Conservation (phyloP, 768 basidiomycete genomes). For the Lentinus brumalis region DNA sequence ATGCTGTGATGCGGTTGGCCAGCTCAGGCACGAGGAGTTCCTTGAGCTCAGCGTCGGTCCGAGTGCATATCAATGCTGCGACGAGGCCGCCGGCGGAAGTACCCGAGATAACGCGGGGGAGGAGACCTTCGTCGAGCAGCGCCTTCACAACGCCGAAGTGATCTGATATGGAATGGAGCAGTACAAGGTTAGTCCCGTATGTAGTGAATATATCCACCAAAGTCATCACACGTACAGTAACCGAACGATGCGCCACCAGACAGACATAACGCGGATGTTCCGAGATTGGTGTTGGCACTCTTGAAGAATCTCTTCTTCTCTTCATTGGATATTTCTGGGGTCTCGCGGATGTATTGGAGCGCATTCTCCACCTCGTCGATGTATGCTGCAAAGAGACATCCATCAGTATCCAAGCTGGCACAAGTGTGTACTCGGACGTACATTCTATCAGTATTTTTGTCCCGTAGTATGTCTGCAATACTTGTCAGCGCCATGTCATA, state of each 20-base stretch:
- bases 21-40: slow-evolving; percentile 77
- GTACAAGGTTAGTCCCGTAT: neutral
- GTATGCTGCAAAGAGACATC: slow-evolving; percentile 57
- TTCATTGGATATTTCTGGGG: slow-evolving; percentile 72
- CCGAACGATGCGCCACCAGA: slow-evolving; percentile 97
- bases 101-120: slow-evolving; percentile 93
- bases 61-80: slow-evolving; percentile 74
- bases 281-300: slow-evolving; percentile 85
- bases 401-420: slow-evolving; percentile 3
- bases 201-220: neutral
- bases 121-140: slow-evolving; percentile 79
- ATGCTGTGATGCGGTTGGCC: slow-evolving; percentile 81
- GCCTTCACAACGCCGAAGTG: slow-evolving; percentile 92
- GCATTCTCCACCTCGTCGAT: slow-evolving; percentile 76
- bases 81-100: slow-evolving; percentile 92
- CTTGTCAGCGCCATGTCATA: neutral
- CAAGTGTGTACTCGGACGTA: slow-evolving; percentile 33
- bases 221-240: slow-evolving; percentile 63
- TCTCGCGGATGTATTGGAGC: slow-evolving; percentile 74
- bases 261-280: slow-evolving; percentile 88
- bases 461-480: slow-evolving; percentile 78
- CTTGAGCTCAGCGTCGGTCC: slow-evolving; percentile 86
- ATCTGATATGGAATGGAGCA: slow-evolving; percentile 44
- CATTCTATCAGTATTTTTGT: slow-evolving; percentile 91
- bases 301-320: slow-evolving; percentile 95